Conservation (phyloP, 176 grass and related monocot species). For the Carex kokanica region DNA sequence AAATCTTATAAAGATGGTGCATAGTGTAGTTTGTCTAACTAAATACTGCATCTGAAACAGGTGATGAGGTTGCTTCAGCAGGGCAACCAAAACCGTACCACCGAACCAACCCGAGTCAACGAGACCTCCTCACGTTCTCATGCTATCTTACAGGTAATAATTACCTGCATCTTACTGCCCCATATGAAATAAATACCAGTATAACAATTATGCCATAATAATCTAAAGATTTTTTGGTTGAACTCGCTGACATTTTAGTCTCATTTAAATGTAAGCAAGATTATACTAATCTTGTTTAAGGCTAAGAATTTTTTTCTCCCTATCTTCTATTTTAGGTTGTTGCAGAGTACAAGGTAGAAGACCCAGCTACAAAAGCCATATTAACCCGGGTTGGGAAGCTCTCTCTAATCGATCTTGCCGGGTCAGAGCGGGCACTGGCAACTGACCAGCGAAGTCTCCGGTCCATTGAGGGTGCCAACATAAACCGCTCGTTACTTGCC, state of each 20-base stretch:
- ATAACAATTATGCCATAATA: background rate
- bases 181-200: background rate
- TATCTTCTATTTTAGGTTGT: conserved; percentile 47
- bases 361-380: conserved; percentile 35
- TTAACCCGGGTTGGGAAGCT: conserved; percentile 66
- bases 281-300: background rate
- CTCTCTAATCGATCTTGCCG: conserved; percentile 89
- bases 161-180: background rate
- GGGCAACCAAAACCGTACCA: conserved; percentile 93
- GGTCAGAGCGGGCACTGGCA: conserved; percentile 92
- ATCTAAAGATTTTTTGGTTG: background rate
- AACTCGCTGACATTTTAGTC: background rate
- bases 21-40: conserved; percentile 22
- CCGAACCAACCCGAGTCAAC: conserved; percentile 80
- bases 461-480: conserved; percentile 90
- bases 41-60: conserved; percentile 22
- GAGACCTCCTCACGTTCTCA: conserved; percentile 96
- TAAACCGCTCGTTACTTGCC: conserved; percentile 89
- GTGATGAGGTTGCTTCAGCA: conserved; percentile 95
- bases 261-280: background rate
- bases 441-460: conserved; percentile 78
- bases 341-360: conserved; percentile 71
- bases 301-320: too few relatives aligned
- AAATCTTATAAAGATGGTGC: background rate
- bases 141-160: conserved; percentile 82